These are phyloP conservation scores for Tylopilus plumbeoviolaceoides DNA, from an alignment of 768 basidiomycete species.

Conservation along the genomic window DNA sequence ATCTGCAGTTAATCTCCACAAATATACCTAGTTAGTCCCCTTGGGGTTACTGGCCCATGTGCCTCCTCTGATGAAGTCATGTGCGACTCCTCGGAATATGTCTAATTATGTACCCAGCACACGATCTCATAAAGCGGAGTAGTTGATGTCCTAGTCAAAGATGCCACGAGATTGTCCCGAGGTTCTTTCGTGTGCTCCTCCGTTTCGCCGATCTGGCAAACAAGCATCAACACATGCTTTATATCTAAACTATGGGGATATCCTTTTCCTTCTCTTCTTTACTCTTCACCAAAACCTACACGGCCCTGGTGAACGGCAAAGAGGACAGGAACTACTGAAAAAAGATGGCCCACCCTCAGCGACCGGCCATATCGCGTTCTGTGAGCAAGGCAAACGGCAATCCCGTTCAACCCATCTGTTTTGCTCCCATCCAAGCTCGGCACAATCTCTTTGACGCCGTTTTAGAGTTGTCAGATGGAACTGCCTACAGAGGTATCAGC, in stretches of 20 bases:
- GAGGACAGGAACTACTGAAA: slow-evolving; percentile 33
- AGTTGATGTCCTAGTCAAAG: too few relatives aligned
- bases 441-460: slow-evolving; percentile 51
- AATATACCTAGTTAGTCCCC: background rate
- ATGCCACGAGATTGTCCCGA: too few relatives aligned
- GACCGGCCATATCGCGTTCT: slow-evolving; percentile 44
- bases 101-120: too few relatives aligned
- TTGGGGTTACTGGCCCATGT: background rate
- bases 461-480: slow-evolving; percentile 87
- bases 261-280: slow-evolving; percentile 35
- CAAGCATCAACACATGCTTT: slow-evolving; percentile 20
- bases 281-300: slow-evolving; percentile 45
- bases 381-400: slow-evolving; percentile 35
- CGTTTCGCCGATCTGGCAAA: slow-evolving; percentile 12
- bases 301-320: slow-evolving; percentile 44
- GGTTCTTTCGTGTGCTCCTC: too few relatives aligned
- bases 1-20: background rate
- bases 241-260: slow-evolving; percentile 4
- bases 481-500: slow-evolving; percentile 82
- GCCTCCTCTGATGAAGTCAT: background rate
- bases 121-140: too few relatives aligned
- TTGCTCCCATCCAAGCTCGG: slow-evolving; percentile 25
- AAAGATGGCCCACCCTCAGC: slow-evolving; percentile 28
- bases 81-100: background rate
- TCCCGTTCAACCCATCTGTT: slow-evolving; percentile 34